phyloP scores from a whole-genome alignment of 768 basidiomycete species.

The Auricularia sp. region DNA sequence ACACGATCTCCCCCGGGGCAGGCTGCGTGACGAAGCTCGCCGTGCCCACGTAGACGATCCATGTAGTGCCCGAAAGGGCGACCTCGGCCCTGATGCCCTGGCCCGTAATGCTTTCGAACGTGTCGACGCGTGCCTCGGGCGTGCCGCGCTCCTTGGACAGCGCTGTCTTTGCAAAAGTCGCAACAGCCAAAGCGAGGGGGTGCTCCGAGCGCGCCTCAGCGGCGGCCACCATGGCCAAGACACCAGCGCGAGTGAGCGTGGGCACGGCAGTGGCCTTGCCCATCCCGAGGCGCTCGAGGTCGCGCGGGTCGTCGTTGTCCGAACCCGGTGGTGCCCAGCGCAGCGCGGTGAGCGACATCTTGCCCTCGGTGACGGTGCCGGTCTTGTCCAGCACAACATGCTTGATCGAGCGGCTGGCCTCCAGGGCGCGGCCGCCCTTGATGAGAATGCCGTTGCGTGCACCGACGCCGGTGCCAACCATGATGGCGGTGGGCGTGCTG shows the following conservation, averaged over 20 bases:
- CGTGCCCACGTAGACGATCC: slow-evolving; percentile 67
- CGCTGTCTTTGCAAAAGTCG: slow-evolving; percentile 63
- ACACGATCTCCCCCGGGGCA: slow-evolving; percentile 18
- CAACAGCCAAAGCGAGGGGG: slow-evolving; percentile 89
- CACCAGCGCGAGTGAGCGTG: slow-evolving; percentile 33
- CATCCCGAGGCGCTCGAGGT: not conserved
- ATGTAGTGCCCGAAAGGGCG: slow-evolving; percentile 31
- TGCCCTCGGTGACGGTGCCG: slow-evolving; percentile 94
- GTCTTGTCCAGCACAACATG: slow-evolving; percentile 92
- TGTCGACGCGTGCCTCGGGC: slow-evolving; percentile 47
- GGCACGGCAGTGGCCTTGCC: slow-evolving; percentile 6
- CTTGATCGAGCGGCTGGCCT: slow-evolving; percentile 76
- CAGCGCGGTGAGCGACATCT: slow-evolving; percentile 66
- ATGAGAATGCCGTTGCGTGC: slow-evolving; percentile 96
- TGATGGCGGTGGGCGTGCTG: slow-evolving; percentile 95
- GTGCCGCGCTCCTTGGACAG: slow-evolving; percentile 32
- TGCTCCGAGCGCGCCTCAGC: slow-evolving; percentile 92
- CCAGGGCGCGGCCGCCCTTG: slow-evolving; percentile 91
- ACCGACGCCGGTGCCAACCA: slow-evolving; percentile 97
- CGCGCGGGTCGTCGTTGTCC: slow-evolving; percentile 16
- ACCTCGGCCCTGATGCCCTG: slow-evolving; percentile 74
- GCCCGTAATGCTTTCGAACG: slow-evolving; percentile 84
- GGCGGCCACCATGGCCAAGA: slow-evolving; percentile 74
- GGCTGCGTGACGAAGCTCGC: slow-evolving; percentile 56
- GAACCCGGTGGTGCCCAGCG: slow-evolving; percentile 51